phyloP scores from a whole-genome alignment of 2,329 filamentous ascomycete genomes.

The Incumbomyces delicatus region DNA sequence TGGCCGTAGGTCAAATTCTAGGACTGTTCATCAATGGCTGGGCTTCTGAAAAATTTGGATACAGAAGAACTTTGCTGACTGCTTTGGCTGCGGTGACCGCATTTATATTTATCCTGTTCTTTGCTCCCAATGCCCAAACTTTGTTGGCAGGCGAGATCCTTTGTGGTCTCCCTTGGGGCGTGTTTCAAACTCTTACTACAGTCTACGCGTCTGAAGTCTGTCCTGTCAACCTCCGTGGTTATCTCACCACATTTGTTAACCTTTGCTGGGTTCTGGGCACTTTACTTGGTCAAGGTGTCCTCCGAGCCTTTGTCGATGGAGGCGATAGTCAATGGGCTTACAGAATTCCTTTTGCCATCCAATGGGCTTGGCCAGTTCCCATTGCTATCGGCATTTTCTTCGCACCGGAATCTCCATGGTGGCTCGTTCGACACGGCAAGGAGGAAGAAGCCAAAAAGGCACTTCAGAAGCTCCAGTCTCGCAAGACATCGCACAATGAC shows the following conservation, averaged over 20 bases:
- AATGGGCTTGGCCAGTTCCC: conserved; percentile 21
- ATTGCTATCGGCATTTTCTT: conserved; percentile 23
- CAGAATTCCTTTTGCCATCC: conserved; percentile 21
- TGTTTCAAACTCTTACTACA: conserved; percentile 33
- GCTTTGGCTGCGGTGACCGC: conserved; percentile 33
- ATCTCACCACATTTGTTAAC: conserved; percentile 52
- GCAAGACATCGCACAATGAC: conserved; percentile 23
- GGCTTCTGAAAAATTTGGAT: conserved; percentile 28
- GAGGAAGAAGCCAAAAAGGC: conserved; percentile 25
- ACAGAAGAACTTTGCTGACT: conserved; percentile 36
- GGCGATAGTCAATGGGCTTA: conserved; percentile 18
- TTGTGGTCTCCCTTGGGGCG: conserved; percentile 34
- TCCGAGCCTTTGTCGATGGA: conserved; percentile 14
- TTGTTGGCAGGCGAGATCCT: conserved; percentile 40
- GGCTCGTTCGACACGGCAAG: conserved; percentile 27
- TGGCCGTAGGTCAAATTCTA: conserved; percentile 21
- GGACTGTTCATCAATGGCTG: conserved; percentile 25
- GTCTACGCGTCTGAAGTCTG: conserved; percentile 61
- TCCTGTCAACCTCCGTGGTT: conserved; percentile 47
- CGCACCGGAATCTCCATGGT: conserved; percentile 27
- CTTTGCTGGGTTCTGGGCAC: conserved; percentile 55
- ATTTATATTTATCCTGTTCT: conserved; percentile 43
- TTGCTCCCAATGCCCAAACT: conserved; percentile 35
- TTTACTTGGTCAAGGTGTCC: conserved; percentile 34
- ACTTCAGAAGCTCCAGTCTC: conserved; percentile 22